These are phyloP conservation scores for Suillus subluteus DNA, from an alignment of 768 basidiomycete genomes.

Conservation along the genomic window DNA sequence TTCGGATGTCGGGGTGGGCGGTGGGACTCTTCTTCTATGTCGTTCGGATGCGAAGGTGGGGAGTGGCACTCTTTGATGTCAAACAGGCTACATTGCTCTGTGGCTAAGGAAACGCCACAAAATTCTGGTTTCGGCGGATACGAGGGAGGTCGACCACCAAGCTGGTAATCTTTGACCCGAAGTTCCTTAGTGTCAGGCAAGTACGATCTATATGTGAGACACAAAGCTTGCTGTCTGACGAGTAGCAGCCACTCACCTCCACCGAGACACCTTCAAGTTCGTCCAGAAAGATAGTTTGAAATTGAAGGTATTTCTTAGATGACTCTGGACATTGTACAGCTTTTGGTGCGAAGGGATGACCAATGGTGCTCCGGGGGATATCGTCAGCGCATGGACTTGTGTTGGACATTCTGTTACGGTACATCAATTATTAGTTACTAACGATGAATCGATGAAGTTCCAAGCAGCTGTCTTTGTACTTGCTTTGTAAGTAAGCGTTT, in stretches of 20 bases:
- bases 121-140: not conserved
- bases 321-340: too few species aligned
- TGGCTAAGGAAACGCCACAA: not conserved
- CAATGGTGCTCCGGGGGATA: not conserved
- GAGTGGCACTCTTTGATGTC: not conserved
- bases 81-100: not conserved
- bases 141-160: slow-evolving; percentile 1
- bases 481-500: too few species aligned
- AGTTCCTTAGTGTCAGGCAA: not conserved
- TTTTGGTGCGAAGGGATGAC: not conserved
- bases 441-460: too few species aligned
- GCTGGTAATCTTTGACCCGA: not conserved
- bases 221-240: not conserved
- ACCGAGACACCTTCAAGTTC: not conserved
- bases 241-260: not conserved
- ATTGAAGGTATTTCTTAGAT: too few species aligned
- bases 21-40: not conserved
- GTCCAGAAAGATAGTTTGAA: not conserved
- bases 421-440: not conserved
- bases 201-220: not conserved
- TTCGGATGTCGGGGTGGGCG: not conserved
- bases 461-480: not conserved
- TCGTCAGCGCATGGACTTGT: not conserved
- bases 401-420: not conserved
- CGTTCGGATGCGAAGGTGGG: not conserved